phyloP scores from a whole-genome alignment of 495 filamentous ascomycete genomes.

The Daldinia decipiens region DNA sequence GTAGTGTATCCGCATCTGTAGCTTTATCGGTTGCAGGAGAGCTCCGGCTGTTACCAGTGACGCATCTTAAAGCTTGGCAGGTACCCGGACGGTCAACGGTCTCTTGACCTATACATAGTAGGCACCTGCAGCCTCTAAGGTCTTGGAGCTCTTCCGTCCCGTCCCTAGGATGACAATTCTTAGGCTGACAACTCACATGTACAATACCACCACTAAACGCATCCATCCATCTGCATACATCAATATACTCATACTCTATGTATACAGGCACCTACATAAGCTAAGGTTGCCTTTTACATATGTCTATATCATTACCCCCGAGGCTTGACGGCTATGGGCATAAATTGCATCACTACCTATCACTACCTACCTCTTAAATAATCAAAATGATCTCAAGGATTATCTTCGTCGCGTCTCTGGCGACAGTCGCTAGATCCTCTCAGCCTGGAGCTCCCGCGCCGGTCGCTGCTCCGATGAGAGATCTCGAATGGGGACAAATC shows the following conservation, averaged over 20 bases:
- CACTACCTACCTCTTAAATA: too few species aligned
- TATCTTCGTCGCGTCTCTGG: slow-evolving; percentile 44
- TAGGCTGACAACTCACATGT: slow-evolving; percentile 31
- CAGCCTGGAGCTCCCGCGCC: slow-evolving; percentile 85
- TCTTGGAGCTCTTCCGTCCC: too few species aligned
- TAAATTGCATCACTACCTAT: background rate
- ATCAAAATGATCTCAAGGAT: slow-evolving; percentile 42
- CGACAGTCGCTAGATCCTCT: slow-evolving; percentile 58
- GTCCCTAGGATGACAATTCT: background rate
- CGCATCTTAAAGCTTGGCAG: slow-evolving; percentile 41
- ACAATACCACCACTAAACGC: background rate
- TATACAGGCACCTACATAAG: background rate
- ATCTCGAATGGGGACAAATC: slow-evolving; percentile 87
- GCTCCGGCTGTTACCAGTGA: slow-evolving; percentile 24
- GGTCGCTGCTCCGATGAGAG: slow-evolving; percentile 81
- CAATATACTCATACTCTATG: too few species aligned
- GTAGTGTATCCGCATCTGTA: background rate
- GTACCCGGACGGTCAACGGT: slow-evolving; percentile 32
- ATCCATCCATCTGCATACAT: background rate
- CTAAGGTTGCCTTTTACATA: slow-evolving; percentile 11
- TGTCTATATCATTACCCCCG: slow-evolving; percentile 8
- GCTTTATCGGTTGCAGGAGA: background rate
- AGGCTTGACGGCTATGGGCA: slow-evolving; percentile 25
- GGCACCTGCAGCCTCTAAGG: slow-evolving; percentile 7
- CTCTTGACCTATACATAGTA: too few species aligned